Base-by-base conservation (phyloP, 202 grass and related monocot species). In the Digitaria exilis region DNA sequence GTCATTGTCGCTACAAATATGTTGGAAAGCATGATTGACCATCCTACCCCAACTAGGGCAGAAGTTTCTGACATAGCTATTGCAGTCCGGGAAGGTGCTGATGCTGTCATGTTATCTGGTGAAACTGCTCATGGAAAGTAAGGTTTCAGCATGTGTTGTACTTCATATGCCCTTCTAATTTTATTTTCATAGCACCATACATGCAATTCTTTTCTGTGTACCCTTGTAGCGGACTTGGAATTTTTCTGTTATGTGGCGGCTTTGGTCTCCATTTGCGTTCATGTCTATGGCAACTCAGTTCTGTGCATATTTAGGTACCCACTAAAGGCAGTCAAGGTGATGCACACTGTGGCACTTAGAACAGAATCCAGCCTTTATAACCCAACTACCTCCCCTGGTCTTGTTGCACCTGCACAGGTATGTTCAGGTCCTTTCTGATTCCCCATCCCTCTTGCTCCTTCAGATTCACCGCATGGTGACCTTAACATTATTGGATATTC, bases 101-200 rank as follows among this genome's bases (percentile, higher is more conserved):
- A 96, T 92, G 96, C 96, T 37, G 90, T 99, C 72, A 99, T 99
- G 96, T 77, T 99, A 25, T 99, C 96, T 63, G 96, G 96, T 51
- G 96, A 99, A 96, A 94, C 91, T 90, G 96, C 96, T 43, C 96
- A 99, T 41, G 96, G 96, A 57, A 99, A 99, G 96, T 99, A 90
- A 93, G 93, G 63, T 60, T 49, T 88, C 39, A 69, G 73, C 31
- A 58, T 62, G 41, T 67, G 16, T 22, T 84, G n/a, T n/a, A n/a
- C n/a, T n/a, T n/a, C n/a, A n/a, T n/a, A n/a, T n/a, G 52, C 54
- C 45, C 63, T 81, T 81, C n/a, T 80, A 44, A 74, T 80, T 84
- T 14, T 79, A 75, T 75, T 55, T 69, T 75, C 0, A 21, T 28
- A 81, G 21, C 55, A 15, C 48, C 25, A 77, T 25, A 46, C 7